Percentiles rank a stretch among this genome's conserved stretches.
Evolutionary conservation across 768 basidiomycete species (phyloP).

Genomic region (Lentinula guzmanii): DNA sequence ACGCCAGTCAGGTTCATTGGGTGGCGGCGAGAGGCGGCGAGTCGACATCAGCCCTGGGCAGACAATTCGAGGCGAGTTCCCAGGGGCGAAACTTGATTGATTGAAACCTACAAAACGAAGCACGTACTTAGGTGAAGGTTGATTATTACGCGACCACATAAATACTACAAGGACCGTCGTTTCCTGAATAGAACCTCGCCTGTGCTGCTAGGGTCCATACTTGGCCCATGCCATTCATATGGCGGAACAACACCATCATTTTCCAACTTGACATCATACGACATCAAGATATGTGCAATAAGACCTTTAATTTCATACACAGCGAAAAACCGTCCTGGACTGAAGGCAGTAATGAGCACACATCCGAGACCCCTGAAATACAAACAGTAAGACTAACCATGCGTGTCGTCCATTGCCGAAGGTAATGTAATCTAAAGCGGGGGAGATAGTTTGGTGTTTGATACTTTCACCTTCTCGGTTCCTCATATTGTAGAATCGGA

Average conservation of each 20-base stretch:
- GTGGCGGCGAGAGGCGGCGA: too few relatives aligned
- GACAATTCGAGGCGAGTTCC: too few relatives aligned
- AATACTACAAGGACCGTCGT: not conserved
- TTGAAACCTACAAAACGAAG: too few relatives aligned
- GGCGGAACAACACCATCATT: conserved; percentile 16
- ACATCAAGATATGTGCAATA: conserved; percentile 29
- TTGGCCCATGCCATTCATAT: conserved; percentile 7
- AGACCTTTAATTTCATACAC: conserved; percentile 37
- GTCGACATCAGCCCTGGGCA: too few relatives aligned
- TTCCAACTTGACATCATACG: conserved; percentile 33
- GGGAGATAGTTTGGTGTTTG: conserved; percentile 28
- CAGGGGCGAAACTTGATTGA: too few relatives aligned
- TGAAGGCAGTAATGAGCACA: not conserved
- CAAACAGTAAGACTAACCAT: conserved; percentile 4
- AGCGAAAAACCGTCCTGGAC: conserved; percentile 42
- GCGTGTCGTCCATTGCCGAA: conserved; percentile 35
- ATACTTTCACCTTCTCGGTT: conserved; percentile 24
- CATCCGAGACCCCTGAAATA: not conserved
- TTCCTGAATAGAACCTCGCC: conserved; percentile 12
- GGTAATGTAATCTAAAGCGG: conserved; percentile 22
- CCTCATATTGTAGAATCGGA: conserved; percentile 38
- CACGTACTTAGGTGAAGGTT: too few relatives aligned
- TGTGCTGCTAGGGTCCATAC: conserved; percentile 9
- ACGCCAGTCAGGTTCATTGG: too few relatives aligned
- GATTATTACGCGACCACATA: too few relatives aligned